Percentiles rank a stretch among this genome's conserved stretches.
Conservation (phyloP, 371 early-diverging fungal genomes). For the Lichtheimia ornata region DNA sequence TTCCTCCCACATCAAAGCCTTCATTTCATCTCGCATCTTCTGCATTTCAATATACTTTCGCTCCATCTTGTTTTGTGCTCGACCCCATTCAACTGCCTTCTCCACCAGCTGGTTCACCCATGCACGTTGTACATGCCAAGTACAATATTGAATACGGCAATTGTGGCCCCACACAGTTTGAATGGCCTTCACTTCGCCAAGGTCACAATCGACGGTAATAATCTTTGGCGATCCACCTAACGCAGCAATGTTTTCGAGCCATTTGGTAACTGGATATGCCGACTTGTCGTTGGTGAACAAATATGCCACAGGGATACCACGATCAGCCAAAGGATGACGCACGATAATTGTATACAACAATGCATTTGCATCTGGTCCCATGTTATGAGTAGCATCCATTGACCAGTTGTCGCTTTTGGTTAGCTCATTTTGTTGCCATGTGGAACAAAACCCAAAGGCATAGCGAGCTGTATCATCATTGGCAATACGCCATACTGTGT, state of each 20-base stretch:
- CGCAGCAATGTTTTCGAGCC: not conserved
- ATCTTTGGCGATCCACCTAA: not conserved
- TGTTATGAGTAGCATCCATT: not conserved
- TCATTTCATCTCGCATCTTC: too few species aligned
- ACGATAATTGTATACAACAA: not conserved
- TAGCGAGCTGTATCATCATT: too few species aligned
- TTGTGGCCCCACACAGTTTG: not conserved
- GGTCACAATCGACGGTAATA: not conserved
- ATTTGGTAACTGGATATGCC: not conserved
- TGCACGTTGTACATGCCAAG: not conserved
- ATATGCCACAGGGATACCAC: slow-evolving; percentile 4
- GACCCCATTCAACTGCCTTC: too few species aligned
- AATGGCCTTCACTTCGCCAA: not conserved
- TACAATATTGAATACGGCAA: too few species aligned
- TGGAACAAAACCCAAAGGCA: not conserved
- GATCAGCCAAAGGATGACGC: not conserved
- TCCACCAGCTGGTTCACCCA: too few species aligned
- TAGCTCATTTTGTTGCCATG: not conserved
- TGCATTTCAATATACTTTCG: too few species aligned
- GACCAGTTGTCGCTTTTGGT: not conserved
- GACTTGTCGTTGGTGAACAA: not conserved
- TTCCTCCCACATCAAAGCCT: too few species aligned
- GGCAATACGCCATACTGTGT: too few species aligned
- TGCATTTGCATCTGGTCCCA: not conserved
- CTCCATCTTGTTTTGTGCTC: too few species aligned